Evolutionary conservation across 371 early-diverging fungal genomes (phyloP), one percentile per base, ranked within the genome.

Genomic region (Actinomortierella wolfii): DNA sequence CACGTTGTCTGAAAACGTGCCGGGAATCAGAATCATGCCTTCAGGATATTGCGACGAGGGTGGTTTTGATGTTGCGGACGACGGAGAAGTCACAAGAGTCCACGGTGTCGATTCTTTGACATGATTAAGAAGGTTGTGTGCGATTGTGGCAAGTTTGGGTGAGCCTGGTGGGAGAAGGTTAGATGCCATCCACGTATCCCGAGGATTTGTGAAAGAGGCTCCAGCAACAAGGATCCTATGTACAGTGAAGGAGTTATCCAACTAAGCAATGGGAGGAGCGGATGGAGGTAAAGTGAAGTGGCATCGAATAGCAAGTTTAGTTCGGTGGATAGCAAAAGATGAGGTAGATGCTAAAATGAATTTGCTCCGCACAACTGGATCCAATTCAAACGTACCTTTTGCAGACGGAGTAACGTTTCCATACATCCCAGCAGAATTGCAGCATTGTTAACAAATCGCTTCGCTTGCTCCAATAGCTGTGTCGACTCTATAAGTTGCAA

Each of bases 151-250:
- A 6, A 34, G 59, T 15, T 25, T 26, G 11, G 34, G 7, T 34
- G 34, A 34, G 11, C 34, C 34, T 34, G 34, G 34, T 11, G 34
- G 11, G 7, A 34, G 34, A 6, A 34, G 53, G 11, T 67, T 46
- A 25, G 50, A 34, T 25, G 25, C 41, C 34, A 59, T 63, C 74
- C 74, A 73, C 7, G 60, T 45, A n/a, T 73, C 74, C 14, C 26
- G 58, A 17, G 54, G 54, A 39, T 67, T 67, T 34, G 67, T 64
- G 57, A 67, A 67, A n/a, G 74, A 63, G 4, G 74, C 67, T 24
- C 67, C 62, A 5, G 67, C 63, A 24, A 73, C 63, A 21, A 67
- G 56, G 13, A 67, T 8, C 20, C 60, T 59, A 44, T 63, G 74
- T 14, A 73, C 49, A 23, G 63, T 63, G 21, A 50, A 67, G 2